Evolutionary conservation across 345 rosid species (phyloP).

Genomic region (Heritiera fomes): DNA sequence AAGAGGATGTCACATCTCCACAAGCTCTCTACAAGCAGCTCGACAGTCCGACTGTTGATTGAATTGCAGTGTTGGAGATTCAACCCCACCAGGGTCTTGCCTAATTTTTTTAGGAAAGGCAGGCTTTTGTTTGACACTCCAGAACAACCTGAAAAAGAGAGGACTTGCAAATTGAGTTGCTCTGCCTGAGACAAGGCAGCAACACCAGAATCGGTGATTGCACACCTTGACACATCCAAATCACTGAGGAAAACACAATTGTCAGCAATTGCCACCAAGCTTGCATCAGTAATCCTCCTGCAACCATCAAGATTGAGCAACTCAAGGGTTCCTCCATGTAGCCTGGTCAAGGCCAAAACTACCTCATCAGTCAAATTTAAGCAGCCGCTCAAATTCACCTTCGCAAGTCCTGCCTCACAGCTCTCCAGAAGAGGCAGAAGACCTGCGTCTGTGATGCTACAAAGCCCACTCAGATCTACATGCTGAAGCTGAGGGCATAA

Average conservation of each 20-base stretch:
- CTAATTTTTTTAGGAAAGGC: constrained; percentile 46
- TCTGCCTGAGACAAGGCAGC: constrained; percentile 45
- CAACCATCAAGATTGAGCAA: constrained; percentile 65
- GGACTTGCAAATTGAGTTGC: constrained; percentile 53
- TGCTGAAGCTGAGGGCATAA: constrained; percentile 71
- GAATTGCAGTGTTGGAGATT: constrained; percentile 68
- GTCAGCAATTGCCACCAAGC: constrained; percentile 55
- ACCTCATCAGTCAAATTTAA: constrained; percentile 57
- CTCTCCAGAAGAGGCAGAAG: constrained; percentile 52
- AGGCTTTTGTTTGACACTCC: constrained; percentile 53
- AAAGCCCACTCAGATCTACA: constrained; percentile 56
- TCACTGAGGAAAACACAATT: constrained; percentile 56
- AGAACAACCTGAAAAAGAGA: constrained; percentile 61
- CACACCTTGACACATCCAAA: constrained; percentile 63
- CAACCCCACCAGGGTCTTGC: constrained; percentile 55
- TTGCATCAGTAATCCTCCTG: constrained; percentile 64
- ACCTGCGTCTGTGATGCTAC: constrained; percentile 62
- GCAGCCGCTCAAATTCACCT: constrained; percentile 62
- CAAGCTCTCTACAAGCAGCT: constrained; percentile 47
- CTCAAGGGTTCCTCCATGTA: constrained; percentile 64
- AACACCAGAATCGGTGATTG: constrained; percentile 55
- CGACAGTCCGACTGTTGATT: constrained; percentile 47
- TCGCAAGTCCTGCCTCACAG: constrained; percentile 56
- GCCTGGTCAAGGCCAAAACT: constrained; percentile 41
- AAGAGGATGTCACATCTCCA: constrained; percentile 79